Percentiles rank a stretch among this genome's conserved stretches.
These are phyloP conservation scores for Dionaea muscipula DNA, from an alignment of 179 eudicot genomes.

Conservation along the genomic window DNA sequence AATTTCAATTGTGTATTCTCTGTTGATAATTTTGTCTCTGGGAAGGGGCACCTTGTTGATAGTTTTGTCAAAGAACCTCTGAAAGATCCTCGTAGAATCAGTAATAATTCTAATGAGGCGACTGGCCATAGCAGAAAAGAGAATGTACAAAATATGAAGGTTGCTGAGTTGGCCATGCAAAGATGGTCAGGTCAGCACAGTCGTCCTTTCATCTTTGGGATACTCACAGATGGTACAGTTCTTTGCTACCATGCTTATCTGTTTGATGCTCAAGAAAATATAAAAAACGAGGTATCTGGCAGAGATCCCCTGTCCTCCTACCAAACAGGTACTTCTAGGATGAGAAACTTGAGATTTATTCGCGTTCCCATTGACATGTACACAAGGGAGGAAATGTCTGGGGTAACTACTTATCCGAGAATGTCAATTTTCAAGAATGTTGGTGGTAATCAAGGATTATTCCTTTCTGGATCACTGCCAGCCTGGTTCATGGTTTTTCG, in stretches of 20 bases:
- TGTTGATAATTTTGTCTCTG: conserved; percentile 71
- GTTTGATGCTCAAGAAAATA: conserved; percentile 66
- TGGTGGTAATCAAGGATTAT: conserved; percentile 76
- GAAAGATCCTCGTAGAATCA: conserved; percentile 23
- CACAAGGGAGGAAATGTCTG: conserved; percentile 57
- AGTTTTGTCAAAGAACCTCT: conserved; percentile 37
- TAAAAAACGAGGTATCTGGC: conserved; percentile 40
- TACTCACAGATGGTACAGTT: conserved; percentile 83
- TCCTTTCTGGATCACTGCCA: conserved; percentile 82
- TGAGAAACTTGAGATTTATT: conserved; percentile 72
- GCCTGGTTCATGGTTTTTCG: conserved; percentile 89
- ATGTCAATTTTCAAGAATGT: conserved; percentile 72
- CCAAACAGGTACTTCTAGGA: conserved; percentile 56
- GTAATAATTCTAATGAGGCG: conserved; percentile 27
- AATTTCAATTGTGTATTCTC: conserved; percentile 64
- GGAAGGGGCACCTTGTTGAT: conserved; percentile 61
- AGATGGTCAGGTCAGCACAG: conserved; percentile 74
- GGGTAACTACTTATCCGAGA: conserved; percentile 39
- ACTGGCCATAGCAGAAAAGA: conserved; percentile 59
- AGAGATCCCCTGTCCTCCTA: conserved; percentile 24
- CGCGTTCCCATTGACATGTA: conserved; percentile 70
- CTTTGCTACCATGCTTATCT: conserved; percentile 86
- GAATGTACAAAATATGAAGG: conserved; percentile 43
- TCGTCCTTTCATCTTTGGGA: conserved; percentile 77
- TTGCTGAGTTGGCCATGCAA: conserved; percentile 79